These are phyloP conservation scores for Fragaria ananassa DNA, from an alignment of 306 rosid genomes.

Conservation along the genomic window DNA sequence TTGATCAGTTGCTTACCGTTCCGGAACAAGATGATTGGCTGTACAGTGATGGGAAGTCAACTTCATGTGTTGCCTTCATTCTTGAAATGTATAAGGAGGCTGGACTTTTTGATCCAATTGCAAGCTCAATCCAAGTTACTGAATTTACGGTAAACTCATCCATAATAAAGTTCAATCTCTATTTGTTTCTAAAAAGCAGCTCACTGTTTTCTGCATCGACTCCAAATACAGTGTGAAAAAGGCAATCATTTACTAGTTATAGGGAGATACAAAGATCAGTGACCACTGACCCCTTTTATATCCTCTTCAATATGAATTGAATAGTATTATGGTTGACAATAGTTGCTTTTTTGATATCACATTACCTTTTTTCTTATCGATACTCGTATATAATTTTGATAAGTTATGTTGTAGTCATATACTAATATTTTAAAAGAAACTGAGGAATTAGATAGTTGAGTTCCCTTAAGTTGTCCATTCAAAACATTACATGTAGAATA, in stretches of 20 bases:
- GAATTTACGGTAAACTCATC: slow-evolving; percentile 83
- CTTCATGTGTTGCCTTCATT: slow-evolving; percentile 85
- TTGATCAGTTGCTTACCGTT: slow-evolving; percentile 74
- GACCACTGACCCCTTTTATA: neutral
- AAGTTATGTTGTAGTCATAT: neutral
- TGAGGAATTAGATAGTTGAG: neutral
- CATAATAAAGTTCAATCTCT: slow-evolving; percentile 15
- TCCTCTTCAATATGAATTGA: neutral
- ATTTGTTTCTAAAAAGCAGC: slow-evolving; percentile 10
- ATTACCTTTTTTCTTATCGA: neutral
- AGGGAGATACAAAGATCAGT: neutral
- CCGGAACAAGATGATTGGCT: slow-evolving; percentile 96
- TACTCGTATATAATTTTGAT: neutral
- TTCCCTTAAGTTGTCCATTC: neutral
- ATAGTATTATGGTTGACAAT: neutral
- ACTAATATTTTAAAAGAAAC: neutral
- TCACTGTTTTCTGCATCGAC: slow-evolving; percentile 3
- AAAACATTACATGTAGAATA: neutral
- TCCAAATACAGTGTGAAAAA: neutral
- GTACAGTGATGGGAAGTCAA: slow-evolving; percentile 85
- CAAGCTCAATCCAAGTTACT: slow-evolving; percentile 85
- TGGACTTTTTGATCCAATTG: slow-evolving; percentile 78
- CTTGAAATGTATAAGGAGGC: slow-evolving; percentile 94
- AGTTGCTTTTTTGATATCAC: neutral
- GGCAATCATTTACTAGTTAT: neutral